Base-by-base conservation (phyloP, 164 flowering plant species). In the Platanus orientalis region DNA sequence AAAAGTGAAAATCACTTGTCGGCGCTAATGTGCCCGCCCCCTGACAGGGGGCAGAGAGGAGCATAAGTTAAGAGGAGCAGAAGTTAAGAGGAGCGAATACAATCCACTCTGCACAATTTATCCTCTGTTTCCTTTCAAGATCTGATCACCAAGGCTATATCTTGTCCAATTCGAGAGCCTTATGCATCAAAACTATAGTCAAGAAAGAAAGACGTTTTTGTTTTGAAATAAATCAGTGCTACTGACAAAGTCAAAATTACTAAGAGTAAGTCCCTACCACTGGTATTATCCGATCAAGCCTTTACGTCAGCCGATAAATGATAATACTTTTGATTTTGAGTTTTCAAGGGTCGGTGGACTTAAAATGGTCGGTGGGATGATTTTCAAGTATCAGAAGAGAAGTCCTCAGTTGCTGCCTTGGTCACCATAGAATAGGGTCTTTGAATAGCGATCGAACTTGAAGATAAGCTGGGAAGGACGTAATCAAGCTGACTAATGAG, bases 181-280 rank as follows among this genome's bases (percentile, higher is more conserved):
- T 95, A 0, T 88, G 93, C 67, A 73, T 89, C 3, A 88, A 84
- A 21, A 76, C 91, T 1, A 61, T 53, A 0, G 36, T 36, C 4
- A 93, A 92, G 7, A 78, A n/a, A n/a, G n/a, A n/a, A 79, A 14
- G 92, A 88, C 24, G 96, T 92, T 1, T 75, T 66, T 50, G 86
- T 97, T 0, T 50, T 95, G 74, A 81, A 70, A 44, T 94, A 95
- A 64, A 75, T 88, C 24, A 96, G 97, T 11, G 94, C 89, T 6
- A 21, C 50, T 23, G 86, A 87, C 56, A 58, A 96, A 0, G 40
- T 87, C 57, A 97, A 97, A n/a, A 64, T 81, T 44, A 73, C 54
- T 21, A 84, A 80, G 83, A 91, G 88, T 53, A 73, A 74, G 4
- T 73, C 73, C 27, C 78, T 63, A 4, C 36, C 36, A 9, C n/a